Evolutionary conservation across 2,329 filamentous ascomycete genomes (phyloP).

Genomic region (Fonsecaea erecta): DNA sequence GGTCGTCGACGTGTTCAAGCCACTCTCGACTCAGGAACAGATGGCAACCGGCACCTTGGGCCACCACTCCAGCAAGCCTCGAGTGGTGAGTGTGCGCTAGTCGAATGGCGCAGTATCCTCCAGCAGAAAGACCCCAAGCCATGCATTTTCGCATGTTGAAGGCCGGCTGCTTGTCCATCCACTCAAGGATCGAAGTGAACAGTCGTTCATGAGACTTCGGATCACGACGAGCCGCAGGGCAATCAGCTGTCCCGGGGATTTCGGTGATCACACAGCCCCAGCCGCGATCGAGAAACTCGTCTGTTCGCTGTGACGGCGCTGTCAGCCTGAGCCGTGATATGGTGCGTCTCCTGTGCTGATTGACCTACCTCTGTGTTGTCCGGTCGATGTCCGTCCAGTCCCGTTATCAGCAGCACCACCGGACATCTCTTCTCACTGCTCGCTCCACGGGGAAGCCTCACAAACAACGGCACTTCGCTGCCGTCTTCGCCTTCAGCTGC

Average conservation of each 20-base stretch:
- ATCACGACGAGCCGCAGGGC: slow-evolving; percentile 66
- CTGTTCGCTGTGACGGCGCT: slow-evolving; percentile 50
- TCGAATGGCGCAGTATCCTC: slow-evolving; percentile 71
- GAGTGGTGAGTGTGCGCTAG: slow-evolving; percentile 69
- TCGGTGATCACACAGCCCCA: slow-evolving; percentile 68
- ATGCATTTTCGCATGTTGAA: slow-evolving; percentile 64
- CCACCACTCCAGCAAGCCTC: slow-evolving; percentile 60
- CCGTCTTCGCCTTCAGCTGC: slow-evolving; percentile 44
- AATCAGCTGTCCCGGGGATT: slow-evolving; percentile 70
- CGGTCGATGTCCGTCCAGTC: slow-evolving; percentile 66
- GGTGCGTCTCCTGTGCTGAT: not conserved
- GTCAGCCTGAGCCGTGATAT: slow-evolving; percentile 11
- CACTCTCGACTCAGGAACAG: slow-evolving; percentile 65
- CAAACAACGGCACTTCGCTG: slow-evolving; percentile 46
- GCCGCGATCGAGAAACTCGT: slow-evolving; percentile 66
- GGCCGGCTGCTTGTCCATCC: slow-evolving; percentile 56
- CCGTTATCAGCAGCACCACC: slow-evolving; percentile 63
- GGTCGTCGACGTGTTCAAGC: slow-evolving; percentile 65
- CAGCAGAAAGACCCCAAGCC: slow-evolving; percentile 68
- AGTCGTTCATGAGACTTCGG: slow-evolving; percentile 63
- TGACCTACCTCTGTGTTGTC: slow-evolving; percentile 58
- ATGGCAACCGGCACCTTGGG: slow-evolving; percentile 67
- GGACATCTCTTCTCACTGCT: slow-evolving; percentile 46
- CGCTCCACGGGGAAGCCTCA: slow-evolving; percentile 43
- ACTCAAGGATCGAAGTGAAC: slow-evolving; percentile 66